Evolutionary conservation across 331 rosid genomes (phyloP), one percentile per base, ranked within the genome.

Genomic region (Dryas integrifolia): DNA sequence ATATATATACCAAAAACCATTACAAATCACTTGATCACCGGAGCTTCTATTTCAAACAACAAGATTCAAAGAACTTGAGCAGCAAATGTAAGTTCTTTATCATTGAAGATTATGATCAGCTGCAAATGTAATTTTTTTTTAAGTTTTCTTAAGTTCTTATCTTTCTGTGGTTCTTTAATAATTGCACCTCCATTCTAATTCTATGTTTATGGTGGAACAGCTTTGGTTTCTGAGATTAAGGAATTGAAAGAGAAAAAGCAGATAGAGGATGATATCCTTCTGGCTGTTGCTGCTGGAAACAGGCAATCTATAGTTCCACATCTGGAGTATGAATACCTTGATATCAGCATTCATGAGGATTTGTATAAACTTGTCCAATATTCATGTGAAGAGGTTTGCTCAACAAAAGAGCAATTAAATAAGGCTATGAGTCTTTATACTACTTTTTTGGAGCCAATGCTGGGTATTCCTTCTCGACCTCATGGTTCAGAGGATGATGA

Each of bases 41-140:
- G 72, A 91, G 97, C 84, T 91, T 89, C 85, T 87, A 89, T 73
- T 91, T 91, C 88, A 91, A 91, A 85, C 97, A 91, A 71, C 97
- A 89, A 86, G 97, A 91, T 75, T 91, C 97, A 3, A 91, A 89
- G 91, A 91, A 91, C 84, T 83, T 91, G 90, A 76, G 91, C 85
- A 71, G 90, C 72, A 91, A 89, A 86, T 89, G 97, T 91, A 83
- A 84, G 92, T 85, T 55, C 52, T 58, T 14, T 58, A 58, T 7
- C 43, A 51, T 71, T 58, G 53, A 44, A 0, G 11, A 47, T 45
- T 59, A 4, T 16, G 6, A 1, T 52, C 57, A 18, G 40, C 58
- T 60, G 40, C 21, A 69, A 21, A 44, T 63, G 14, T 68, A 46
- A n/a, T 1, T 30, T 41, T 16, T 13, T 62, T 62, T 15, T n/a